These are phyloP conservation scores for Chimonanthus praecox DNA, from an alignment of 164 flowering plant genomes.

Conservation along the genomic window DNA sequence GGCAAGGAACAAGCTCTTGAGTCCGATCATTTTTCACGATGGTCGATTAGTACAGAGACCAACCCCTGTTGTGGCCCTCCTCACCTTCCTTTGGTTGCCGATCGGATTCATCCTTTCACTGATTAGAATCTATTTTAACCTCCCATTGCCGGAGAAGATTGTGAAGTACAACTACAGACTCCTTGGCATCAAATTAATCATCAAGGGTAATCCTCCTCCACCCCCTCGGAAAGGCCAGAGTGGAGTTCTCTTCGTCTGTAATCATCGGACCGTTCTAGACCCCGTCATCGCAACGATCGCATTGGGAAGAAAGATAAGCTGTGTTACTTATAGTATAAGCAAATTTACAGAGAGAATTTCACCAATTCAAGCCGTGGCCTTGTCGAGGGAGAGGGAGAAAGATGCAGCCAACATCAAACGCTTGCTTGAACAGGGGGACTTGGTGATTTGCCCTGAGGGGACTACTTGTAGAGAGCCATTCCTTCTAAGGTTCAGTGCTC, in stretches of 20 bases:
- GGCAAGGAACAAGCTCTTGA: conserved; percentile 56
- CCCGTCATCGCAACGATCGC: conserved; percentile 73
- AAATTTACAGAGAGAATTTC: conserved; percentile 68
- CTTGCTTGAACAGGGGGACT: conserved; percentile 60
- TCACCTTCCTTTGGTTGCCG: conserved; percentile 78
- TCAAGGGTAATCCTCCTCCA: conserved; percentile 80
- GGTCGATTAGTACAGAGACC: conserved; percentile 68
- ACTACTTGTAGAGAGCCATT: conserved; percentile 86
- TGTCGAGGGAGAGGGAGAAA: conserved; percentile 58
- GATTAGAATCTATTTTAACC: conserved; percentile 49
- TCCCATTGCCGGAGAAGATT: conserved; percentile 53
- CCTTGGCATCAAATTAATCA: conserved; percentile 53
- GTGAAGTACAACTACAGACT: conserved; percentile 44
- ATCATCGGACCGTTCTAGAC: conserved; percentile 52
- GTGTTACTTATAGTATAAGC: conserved; percentile 79
- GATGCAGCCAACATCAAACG: conserved; percentile 63
- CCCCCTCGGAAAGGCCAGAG: conserved; percentile 47
- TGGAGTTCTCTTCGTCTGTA: conserved; percentile 48
- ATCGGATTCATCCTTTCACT: conserved; percentile 59
- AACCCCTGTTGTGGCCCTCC: conserved; percentile 48
- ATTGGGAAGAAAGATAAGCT: conserved; percentile 63
- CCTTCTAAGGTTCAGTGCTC: conserved; percentile 67
- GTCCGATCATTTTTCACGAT: conserved; percentile 66
- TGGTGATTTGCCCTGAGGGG: conserved; percentile 86
- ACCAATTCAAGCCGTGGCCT: conserved; percentile 70